Conservation (phyloP, 306 rosid species). For the Vigna reflexopilosa region DNA sequence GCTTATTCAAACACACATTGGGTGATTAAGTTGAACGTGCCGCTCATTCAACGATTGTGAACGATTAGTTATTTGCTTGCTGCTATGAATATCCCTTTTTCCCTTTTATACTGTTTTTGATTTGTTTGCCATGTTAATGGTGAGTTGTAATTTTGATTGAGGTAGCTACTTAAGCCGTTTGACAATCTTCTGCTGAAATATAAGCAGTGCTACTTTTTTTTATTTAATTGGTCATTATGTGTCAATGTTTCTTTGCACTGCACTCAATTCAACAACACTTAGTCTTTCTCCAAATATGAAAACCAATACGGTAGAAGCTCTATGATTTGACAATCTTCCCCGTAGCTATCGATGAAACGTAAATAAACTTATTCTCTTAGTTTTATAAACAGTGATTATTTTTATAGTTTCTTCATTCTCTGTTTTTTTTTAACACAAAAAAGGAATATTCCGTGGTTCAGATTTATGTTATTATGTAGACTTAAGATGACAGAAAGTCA, state of each 20-base stretch:
- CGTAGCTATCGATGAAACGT: not conserved
- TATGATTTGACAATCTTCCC: not conserved
- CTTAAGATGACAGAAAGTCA: not conserved
- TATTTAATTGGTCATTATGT: not conserved
- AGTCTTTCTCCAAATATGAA: slow-evolving; percentile 21
- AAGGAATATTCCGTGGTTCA: not conserved
- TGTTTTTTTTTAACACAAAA: not conserved
- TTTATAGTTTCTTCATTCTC: not conserved
- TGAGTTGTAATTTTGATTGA: slow-evolving; percentile 13
- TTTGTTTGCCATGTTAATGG: slow-evolving; percentile 11
- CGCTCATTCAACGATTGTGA: not conserved
- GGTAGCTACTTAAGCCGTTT: not conserved
- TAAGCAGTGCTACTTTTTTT: not conserved
- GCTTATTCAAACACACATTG: too few relatives aligned
- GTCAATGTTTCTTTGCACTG: not conserved
- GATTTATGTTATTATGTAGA: not conserved
- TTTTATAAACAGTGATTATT: not conserved
- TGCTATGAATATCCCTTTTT: slow-evolving; percentile 10
- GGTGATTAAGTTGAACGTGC: too few relatives aligned
- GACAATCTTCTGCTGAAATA: slow-evolving; percentile 3
- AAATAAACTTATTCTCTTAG: not conserved
- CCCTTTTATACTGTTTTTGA: not conserved
- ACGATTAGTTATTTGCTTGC: slow-evolving; percentile 19
- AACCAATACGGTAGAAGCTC: not conserved
- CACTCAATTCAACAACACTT: not conserved